Base-by-base conservation (phyloP, 257 asterid genomes). In the Jacaranda copaia region DNA sequence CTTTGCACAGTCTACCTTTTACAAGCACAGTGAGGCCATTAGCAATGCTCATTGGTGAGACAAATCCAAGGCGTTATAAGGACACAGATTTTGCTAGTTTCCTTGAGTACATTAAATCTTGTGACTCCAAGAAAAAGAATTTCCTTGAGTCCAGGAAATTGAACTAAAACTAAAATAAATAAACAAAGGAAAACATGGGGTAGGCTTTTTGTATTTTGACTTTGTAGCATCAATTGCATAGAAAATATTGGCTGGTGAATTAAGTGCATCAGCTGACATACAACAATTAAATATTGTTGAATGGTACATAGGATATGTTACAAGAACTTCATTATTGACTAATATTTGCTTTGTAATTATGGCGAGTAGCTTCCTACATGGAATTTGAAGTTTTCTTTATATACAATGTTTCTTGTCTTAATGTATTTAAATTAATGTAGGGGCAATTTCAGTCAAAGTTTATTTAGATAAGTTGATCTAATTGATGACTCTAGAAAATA, bases 111-210 rank as follows among this genome's bases (percentile, higher is more conserved):
- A 56, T 91, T 5, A 84, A 81, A 65, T 79, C 96, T 0, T 78
- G 89, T 42, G 98, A 92, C 20, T 83, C 89, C 75, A 85, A 75
- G 53, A 80, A 86, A 11, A 92, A 88, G 85, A 89, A 76, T 67
- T 92, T 94, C 85, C 85, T 94, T 0, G 85, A 88, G 72, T 87
- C 98, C 38, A 84, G 94, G 82, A 91, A 84, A 80, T 51, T 93
- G 78, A 14, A 76, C 66, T 76, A 12, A 75, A 18, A 16, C 1
- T 4, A 35, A 38, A 35, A 79, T 45, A 12, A 56, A 58, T 12
- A 35, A 43, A 8, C 20, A 73, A 18, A 45, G 8, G 4, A 39
- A 1, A 42, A 57, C 13, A 32, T 57, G 38, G 14, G 8, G 42
- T 38, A 15, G 39, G 51, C 68, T 56, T 74, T 65, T 80, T 71